phyloP scores from a whole-genome alignment of 2,329 filamentous ascomycete species.

The Curvularia spicifera region DNA sequence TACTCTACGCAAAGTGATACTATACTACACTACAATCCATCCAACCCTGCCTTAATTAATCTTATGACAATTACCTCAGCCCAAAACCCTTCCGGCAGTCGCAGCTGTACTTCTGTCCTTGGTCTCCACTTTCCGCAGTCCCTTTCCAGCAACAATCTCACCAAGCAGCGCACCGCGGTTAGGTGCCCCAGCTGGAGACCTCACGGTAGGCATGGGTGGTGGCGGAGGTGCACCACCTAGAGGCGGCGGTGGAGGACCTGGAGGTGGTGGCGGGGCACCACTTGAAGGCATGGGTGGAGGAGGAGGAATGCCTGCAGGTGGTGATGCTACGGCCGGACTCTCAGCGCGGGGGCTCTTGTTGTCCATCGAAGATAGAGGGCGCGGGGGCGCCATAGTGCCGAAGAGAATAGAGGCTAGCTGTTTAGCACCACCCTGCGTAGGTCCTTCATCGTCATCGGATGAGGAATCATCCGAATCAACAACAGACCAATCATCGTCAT shows the following conservation, averaged over 20 bases:
- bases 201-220: constrained; percentile 54
- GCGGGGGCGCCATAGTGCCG: constrained; percentile 93
- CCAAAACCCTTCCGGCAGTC: constrained; percentile 74
- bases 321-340: constrained; percentile 51
- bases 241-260: constrained; percentile 58
- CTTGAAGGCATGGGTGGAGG: constrained; percentile 58
- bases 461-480: constrained; percentile 79
- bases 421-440: constrained; percentile 82
- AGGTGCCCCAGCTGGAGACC: constrained; percentile 37
- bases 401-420: constrained; percentile 94
- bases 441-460: constrained; percentile 73
- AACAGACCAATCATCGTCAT: constrained; percentile 81
- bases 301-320: constrained; percentile 56
- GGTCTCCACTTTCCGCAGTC: constrained; percentile 85
- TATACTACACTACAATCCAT: constrained; percentile 8
- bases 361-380: constrained; percentile 82
- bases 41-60: constrained; percentile 2
- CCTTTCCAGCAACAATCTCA: constrained; percentile 80
- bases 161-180: constrained; percentile 70
- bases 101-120: constrained; percentile 80
- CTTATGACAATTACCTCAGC: background rate
- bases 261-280: constrained; percentile 55
- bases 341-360: constrained; percentile 63
- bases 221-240: constrained; percentile 45
- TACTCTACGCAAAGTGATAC: constrained; percentile 8